A percentile compares a stretch with the other conserved stretches of the same genome.
These are phyloP conservation scores for Silene uniflora DNA, from an alignment of 148 eudicot genomes.

Conservation along the genomic window DNA sequence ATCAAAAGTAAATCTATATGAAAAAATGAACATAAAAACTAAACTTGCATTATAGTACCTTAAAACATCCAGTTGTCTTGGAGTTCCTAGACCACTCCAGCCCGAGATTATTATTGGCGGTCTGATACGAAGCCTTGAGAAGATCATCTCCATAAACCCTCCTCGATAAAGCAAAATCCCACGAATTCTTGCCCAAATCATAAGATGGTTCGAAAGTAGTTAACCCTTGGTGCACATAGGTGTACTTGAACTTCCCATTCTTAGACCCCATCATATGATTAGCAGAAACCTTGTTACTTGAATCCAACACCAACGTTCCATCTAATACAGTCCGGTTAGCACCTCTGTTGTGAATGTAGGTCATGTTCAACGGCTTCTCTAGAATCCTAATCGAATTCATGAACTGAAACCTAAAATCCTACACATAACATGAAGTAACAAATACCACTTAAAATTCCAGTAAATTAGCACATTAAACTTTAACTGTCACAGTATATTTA, in stretches of 20 bases:
- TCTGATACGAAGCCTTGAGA: conserved; percentile 74
- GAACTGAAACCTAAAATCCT: conserved; percentile 87
- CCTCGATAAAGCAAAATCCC: conserved; percentile 77
- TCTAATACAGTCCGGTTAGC: conserved; percentile 69
- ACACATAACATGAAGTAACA: conserved; percentile 7
- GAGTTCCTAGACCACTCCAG: conserved; percentile 78
- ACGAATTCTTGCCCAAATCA: conserved; percentile 62
- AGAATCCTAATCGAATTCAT: conserved; percentile 68
- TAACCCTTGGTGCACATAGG: conserved; percentile 55
- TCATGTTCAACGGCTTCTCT: conserved; percentile 78
- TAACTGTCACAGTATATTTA: too few species aligned
- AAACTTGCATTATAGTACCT: conserved; percentile 37
- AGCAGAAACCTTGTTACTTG: conserved; percentile 67
- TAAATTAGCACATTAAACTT: too few species aligned
- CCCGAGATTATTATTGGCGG: conserved; percentile 54
- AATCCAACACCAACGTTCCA: conserved; percentile 63
- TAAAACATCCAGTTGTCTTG: conserved; percentile 55
- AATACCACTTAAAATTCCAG: background rate
- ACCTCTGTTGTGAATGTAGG: conserved; percentile 54
- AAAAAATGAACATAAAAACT: background rate
- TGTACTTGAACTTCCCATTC: conserved; percentile 69
- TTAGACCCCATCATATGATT: conserved; percentile 65
- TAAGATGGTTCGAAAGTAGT: conserved; percentile 78
- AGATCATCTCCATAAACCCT: conserved; percentile 63
- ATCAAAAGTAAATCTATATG: background rate